These are phyloP conservation scores for Trametes hirsuta DNA, from an alignment of 1,284 basidiomycete genomes.

Conservation along the genomic window DNA sequence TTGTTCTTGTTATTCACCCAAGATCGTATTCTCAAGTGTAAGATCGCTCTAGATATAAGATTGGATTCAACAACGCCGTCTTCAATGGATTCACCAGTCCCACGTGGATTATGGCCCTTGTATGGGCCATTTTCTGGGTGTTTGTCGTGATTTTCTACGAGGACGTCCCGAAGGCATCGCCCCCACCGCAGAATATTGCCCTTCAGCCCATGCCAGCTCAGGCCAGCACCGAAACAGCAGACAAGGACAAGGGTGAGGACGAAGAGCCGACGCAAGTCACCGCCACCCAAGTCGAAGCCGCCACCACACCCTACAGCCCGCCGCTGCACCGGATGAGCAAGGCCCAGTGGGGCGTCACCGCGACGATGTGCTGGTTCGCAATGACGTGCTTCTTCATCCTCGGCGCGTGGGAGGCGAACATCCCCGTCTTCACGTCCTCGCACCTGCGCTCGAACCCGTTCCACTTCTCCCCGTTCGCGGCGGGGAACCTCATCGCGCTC, in stretches of 20 bases:
- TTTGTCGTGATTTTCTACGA: conserved; percentile 49
- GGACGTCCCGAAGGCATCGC: conserved; percentile 43
- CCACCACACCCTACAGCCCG: background rate
- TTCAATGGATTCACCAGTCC: conserved; percentile 70
- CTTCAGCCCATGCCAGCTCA: conserved; percentile 10
- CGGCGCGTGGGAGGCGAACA: conserved; percentile 72
- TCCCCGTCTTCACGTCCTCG: conserved; percentile 63
- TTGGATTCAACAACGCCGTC: conserved; percentile 38
- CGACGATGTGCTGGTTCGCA: conserved; percentile 72
- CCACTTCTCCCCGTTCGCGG: conserved; percentile 61
- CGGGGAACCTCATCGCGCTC: conserved; percentile 73
- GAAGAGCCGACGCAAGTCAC: background rate
- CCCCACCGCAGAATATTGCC: conserved; percentile 5
- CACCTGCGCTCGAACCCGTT: conserved; percentile 39
- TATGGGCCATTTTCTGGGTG: conserved; percentile 58
- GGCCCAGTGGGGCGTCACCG: conserved; percentile 51
- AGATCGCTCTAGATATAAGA: conserved; percentile 27
- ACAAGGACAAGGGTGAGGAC: conserved; percentile 10
- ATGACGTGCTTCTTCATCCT: conserved; percentile 78
- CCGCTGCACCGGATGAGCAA: conserved; percentile 16
- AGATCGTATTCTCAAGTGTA: too few species aligned
- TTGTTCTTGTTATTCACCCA: background rate
- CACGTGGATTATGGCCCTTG: conserved; percentile 64
- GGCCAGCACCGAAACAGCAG: background rate
- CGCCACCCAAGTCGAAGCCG: conserved; percentile 1